Evolutionary conservation across 352 stramenopile species (phyloP).

Genomic region (Pythium oligandrum): DNA sequence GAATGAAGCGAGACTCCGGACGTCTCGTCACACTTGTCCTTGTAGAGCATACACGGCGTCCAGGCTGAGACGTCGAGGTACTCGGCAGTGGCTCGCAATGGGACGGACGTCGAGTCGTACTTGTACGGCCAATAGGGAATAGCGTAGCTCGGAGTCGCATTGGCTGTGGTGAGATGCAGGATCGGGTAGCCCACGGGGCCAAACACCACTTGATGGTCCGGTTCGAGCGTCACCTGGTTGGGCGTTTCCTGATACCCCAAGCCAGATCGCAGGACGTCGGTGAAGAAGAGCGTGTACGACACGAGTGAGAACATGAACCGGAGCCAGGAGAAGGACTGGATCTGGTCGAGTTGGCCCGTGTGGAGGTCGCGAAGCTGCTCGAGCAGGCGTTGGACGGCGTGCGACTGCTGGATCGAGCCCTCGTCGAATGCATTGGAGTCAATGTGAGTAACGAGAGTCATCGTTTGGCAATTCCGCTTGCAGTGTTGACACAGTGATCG

Average conservation of each 20-base stretch:
- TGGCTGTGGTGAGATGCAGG: constrained; percentile 1
- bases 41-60: constrained; percentile 8
- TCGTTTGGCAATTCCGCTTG: too few species aligned
- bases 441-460: too few species aligned
- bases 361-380: too few species aligned
- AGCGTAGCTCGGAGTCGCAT: not conserved
- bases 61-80: not conserved
- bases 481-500: too few species aligned
- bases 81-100: constrained; percentile 1
- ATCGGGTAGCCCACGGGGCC: constrained; percentile 5
- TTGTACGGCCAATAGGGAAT: constrained; percentile 9
- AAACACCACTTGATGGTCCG: not conserved
- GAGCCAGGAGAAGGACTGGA: constrained; percentile 15
- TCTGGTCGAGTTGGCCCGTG: constrained; percentile 4
- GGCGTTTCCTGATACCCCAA: not conserved
- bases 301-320: constrained; percentile 10
- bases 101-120: constrained; percentile 11
- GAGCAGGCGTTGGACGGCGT: too few species aligned
- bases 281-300: constrained; percentile 23
- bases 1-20: not conserved
- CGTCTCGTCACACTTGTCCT: constrained; percentile 1
- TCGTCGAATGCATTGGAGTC: too few species aligned
- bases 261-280: constrained; percentile 18
- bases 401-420: too few species aligned
- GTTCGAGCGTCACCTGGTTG: not conserved